A percentile compares a stretch with the other conserved stretches of the same genome.
phyloP scores from a whole-genome alignment of 306 rosid genomes.

The Cercis canadensis region DNA sequence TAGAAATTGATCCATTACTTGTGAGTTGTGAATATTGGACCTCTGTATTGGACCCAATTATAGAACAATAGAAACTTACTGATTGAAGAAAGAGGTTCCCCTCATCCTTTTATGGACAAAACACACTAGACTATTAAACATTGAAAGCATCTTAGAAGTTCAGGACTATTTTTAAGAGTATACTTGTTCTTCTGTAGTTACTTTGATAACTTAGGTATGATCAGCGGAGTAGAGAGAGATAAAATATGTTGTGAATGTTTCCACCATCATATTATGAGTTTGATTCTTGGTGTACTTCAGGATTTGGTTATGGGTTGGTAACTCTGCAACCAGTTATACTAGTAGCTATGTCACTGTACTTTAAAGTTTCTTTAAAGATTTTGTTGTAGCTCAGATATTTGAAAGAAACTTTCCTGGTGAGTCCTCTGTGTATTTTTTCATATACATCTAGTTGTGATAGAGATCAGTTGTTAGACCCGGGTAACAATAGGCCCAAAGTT shows the following conservation, averaged over 20 bases:
- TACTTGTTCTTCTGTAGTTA: conserved; percentile 8
- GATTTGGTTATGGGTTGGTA: conserved; percentile 3
- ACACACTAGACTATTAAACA: neutral
- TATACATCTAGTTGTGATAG: conserved; percentile 17
- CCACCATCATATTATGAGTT: neutral
- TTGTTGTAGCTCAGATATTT: neutral
- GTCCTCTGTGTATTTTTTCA: conserved; percentile 15
- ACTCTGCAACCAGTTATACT: neutral
- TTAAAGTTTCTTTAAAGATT: neutral
- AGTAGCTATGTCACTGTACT: neutral
- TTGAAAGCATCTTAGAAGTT: conserved; percentile 2
- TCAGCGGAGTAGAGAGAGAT: conserved; percentile 9
- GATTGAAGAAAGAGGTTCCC: no score
- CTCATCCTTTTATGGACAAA: neutral
- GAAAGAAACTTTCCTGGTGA: neutral
- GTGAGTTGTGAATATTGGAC: no score
- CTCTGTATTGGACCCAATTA: no score
- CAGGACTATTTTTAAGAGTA: neutral
- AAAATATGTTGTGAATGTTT: neutral
- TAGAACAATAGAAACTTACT: no score
- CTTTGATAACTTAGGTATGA: conserved; percentile 16
- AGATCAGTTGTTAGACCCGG: no score
- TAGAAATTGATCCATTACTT: no score
- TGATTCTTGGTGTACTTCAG: neutral
- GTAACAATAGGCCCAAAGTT: no score